Evolutionary conservation across 768 basidiomycete species (phyloP), one percentile per base, ranked within the genome.

Genomic region (Macrolepiota albuminosa): DNA sequence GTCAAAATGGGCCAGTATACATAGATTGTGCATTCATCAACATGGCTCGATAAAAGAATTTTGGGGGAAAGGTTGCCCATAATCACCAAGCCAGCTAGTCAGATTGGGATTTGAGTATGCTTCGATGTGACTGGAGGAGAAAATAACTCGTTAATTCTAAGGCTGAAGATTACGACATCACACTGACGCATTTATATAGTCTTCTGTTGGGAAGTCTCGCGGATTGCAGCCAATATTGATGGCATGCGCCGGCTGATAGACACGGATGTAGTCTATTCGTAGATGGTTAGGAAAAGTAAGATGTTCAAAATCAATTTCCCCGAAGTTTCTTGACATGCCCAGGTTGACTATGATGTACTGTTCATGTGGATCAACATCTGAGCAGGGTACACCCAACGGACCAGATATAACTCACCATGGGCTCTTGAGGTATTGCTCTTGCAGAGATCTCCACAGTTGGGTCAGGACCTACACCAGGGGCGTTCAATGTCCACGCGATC

Each of bases 311-410:
- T 95, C 86, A 59, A 93, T 81, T 1, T 71, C 59, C 14, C 86
- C 87, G 68, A 95, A 95, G 71, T 86, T 88, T 60, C 76, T 73
- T 9, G 91, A 93, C 74, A 95, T 84, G 60, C 91, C 93, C 62
- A 93, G 73, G 72, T 93, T 93, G 67, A 82, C 74, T 65, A 95
- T 84, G 64, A 95, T 71, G 68, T 92, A 91, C 89, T 91, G 68
- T 67, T n/a, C 13, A 51, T 34, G 6, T 42, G 29, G 13, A 4
- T 14, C 37, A 34, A 39, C 18, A 9, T 36, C 24, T 34, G 46
- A 52, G 37, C 11, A 18, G 46, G 16, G 24, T 24, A 33, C 29
- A 42, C 11, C 21, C 54, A 33, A 33, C n/a, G 10, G 5, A 34
- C 43, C 6, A 21, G 11, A 42, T 18, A 53, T 47, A n/a, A 56